phyloP scores from a whole-genome alignment of 106 monocot species.

The Acorus gramineus region DNA sequence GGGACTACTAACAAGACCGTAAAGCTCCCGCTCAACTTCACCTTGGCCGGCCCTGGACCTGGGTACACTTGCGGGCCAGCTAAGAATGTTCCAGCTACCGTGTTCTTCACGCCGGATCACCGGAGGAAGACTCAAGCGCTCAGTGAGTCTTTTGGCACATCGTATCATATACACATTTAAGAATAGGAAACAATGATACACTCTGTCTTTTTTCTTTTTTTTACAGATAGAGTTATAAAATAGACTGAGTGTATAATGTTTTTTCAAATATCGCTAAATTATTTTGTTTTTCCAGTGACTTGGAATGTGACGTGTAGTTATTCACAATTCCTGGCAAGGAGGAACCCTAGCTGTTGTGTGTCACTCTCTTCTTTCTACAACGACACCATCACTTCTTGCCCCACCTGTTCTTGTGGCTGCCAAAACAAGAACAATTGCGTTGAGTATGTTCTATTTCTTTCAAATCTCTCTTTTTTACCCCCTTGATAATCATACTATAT shows the following conservation, averaged over 20 bases:
- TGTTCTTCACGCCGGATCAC: conserved; percentile 35
- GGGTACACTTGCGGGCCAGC: conserved; percentile 75
- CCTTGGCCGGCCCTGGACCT: conserved; percentile 52
- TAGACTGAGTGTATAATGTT: too few relatives aligned
- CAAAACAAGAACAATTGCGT: conserved; percentile 51
- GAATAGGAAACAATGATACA: too few relatives aligned
- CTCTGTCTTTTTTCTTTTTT: too few relatives aligned
- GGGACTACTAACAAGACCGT: conserved; percentile 73
- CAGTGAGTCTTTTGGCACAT: conserved; percentile 48
- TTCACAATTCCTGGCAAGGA: conserved; percentile 53
- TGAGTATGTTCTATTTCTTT: conserved; percentile 18
- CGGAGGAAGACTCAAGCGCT: conserved; percentile 69
- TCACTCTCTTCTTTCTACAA: conserved; percentile 80
- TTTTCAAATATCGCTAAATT: not conserved
- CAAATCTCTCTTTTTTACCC: not conserved
- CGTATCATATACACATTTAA: too few relatives aligned
- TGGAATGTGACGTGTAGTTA: conserved; percentile 80
- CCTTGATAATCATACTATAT: too few relatives aligned
- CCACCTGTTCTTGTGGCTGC: conserved; percentile 66
- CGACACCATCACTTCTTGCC: conserved; percentile 55
- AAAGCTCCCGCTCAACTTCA: conserved; percentile 68
- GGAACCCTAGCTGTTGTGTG: conserved; percentile 63
- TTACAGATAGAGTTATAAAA: too few relatives aligned
- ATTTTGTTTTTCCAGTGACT: conserved; percentile 38
- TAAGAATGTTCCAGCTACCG: conserved; percentile 52